These are phyloP conservation scores for Scheffersomyces illinoinensis DNA, from an alignment of 1,139 yeast species.

Conservation along the genomic window DNA sequence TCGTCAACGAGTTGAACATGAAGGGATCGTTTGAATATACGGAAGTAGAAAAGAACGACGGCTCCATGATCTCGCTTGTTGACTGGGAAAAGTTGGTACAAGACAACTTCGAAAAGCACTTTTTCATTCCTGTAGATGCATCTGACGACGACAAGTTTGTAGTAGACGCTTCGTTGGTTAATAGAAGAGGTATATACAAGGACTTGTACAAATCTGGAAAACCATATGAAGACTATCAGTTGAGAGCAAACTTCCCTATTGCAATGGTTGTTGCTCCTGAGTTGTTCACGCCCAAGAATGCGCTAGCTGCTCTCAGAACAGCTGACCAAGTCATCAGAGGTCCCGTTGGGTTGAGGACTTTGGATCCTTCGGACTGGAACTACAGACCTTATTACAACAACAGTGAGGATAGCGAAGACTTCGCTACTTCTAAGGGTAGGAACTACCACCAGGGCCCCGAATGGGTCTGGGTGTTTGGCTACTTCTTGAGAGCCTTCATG, in stretches of 20 bases:
- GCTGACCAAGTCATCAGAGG: constrained; percentile 82
- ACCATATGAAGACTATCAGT: constrained; percentile 89
- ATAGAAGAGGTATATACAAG: constrained; percentile 92
- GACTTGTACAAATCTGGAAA: constrained; percentile 81
- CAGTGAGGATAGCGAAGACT: constrained; percentile 77
- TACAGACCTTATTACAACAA: constrained; percentile 88
- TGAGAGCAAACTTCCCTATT: constrained; percentile 88
- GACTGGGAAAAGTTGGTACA: constrained; percentile 76
- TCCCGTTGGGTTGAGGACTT: constrained; percentile 87
- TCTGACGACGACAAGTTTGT: constrained; percentile 53
- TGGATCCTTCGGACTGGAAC: constrained; percentile 90
- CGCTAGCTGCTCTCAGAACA: constrained; percentile 58
- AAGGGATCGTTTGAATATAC: constrained; percentile 58
- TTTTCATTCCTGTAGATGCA: constrained; percentile 68
- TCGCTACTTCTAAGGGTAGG: constrained; percentile 92
- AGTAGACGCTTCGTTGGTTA: constrained; percentile 64
- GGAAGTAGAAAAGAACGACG: constrained; percentile 58
- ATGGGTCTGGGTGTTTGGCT: constrained; percentile 94
- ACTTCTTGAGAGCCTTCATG: constrained; percentile 75
- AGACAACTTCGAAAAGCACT: constrained; percentile 75
- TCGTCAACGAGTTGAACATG: constrained; percentile 61
- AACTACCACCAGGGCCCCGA: constrained; percentile 99
- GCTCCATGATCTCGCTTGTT: constrained; percentile 49
- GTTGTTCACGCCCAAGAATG: constrained; percentile 64
- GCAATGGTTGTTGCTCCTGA: constrained; percentile 96